phyloP scores from a whole-genome alignment of 192 early-diverging fungal genomes.

The Umbelopsis sp. region DNA sequence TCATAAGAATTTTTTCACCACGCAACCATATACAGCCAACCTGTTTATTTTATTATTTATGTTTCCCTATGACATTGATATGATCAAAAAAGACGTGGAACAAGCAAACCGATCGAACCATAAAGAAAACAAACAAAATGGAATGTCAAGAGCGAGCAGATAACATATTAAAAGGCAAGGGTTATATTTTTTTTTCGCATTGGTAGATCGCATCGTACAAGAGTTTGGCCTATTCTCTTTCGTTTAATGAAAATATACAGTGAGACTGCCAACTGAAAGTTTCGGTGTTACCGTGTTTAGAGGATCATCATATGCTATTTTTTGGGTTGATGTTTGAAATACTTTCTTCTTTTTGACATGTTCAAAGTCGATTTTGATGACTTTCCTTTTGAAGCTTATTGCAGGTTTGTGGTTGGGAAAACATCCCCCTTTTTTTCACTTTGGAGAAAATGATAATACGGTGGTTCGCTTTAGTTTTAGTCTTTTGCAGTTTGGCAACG shows the following conservation, averaged over 20 bases:
- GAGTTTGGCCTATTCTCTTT: not conserved
- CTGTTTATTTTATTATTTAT: not conserved
- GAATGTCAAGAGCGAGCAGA: no score
- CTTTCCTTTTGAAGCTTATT: not conserved
- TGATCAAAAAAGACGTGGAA: no score
- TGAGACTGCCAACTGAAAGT: no score
- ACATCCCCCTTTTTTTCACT: not conserved
- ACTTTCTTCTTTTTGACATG: constrained; percentile 6
- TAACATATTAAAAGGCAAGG: not conserved
- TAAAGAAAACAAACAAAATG: not conserved
- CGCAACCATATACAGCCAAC: not conserved
- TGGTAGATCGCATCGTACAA: constrained; percentile 1
- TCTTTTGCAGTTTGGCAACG: not conserved
- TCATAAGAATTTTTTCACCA: not conserved
- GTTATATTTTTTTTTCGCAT: no score
- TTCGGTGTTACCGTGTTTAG: no score
- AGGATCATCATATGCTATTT: no score
- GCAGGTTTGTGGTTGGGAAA: constrained; percentile 22
- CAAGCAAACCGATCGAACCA: no score
- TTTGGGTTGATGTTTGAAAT: no score
- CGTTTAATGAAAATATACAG: not conserved
- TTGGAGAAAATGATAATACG: no score
- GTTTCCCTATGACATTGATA: no score
- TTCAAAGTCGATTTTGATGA: constrained; percentile 2
- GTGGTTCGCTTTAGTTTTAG: no score